Evolutionary conservation across 768 basidiomycete species (phyloP), one percentile per base, ranked within the genome.

Genomic region (Lactarius hatsudake): DNA sequence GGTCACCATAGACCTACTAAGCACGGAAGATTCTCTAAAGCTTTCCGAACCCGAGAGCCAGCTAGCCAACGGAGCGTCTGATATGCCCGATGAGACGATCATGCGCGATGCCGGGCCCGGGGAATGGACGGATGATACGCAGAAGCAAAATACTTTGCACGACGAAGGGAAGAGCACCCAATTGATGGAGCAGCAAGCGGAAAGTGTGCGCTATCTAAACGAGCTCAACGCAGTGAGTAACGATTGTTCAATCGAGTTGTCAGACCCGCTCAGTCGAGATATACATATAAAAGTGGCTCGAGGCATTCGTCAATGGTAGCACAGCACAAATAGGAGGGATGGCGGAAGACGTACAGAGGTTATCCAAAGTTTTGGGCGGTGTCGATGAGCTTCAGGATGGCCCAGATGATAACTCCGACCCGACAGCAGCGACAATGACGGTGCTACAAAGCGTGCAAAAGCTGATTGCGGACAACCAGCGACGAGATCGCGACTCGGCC

Each of bases 221-320:
- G 89, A 92, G 72, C 80, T 93, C 43, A 92, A 92, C 72, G 79
- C 80, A 64, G 90, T 88, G 67, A 66, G 84, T 75, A 32, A 59
- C n/a, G 17, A 26, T 8, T 26, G 2, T 23, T 12, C 23, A 1
- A 34, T n/a, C 26, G 1, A n/a, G 38, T 43, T 18, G 23, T 40
- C 34, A 6, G 42, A 26, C 13, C 12, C 51, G 23, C 51, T 34
- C 55, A 57, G 7, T 28, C 57, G 3, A 71, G 55, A 65, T 13
- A 18, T 65, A 38, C 17, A 40, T 15, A 72, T 32, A 72, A 53
- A 71, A 90, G 86, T 95, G 93, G 93, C 82, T 95, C 51, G 93
- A 94, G 71, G 79, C 86, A 3, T 93, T 94, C 74, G 90, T 93
- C 45, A 86, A 86, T 48, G 86, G 87, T 54, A 87, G 89, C n/a